Percentiles rank a stretch among this genome's conserved stretches.
Conservation (phyloP, 192 early-diverging fungal genomes). For the Backusella psychrophila region DNA sequence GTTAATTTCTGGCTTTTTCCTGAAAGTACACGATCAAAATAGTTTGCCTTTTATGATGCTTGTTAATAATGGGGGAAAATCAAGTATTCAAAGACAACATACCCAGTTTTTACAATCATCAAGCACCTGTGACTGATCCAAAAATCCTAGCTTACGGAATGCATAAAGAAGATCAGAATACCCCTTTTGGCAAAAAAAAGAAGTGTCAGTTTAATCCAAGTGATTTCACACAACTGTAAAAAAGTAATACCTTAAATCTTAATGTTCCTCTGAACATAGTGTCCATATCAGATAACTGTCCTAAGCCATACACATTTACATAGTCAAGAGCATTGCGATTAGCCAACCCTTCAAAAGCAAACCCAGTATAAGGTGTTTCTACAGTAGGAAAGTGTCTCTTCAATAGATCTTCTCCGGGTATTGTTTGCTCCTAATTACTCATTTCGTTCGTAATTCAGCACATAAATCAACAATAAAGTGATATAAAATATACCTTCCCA, state of each 20-base stretch:
- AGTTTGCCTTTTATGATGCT: constrained; percentile 28
- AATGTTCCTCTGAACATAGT: constrained; percentile 97
- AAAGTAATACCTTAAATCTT: constrained; percentile 62
- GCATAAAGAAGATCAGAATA: constrained; percentile 86
- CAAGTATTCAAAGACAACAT: neutral
- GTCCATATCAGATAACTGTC: constrained; percentile 63
- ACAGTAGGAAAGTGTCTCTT: constrained; percentile 69
- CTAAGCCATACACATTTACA: constrained; percentile 80
- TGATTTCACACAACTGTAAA: neutral
- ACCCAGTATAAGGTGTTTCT: constrained; percentile 75
- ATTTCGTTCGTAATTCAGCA: neutral
- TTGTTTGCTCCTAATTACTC: constrained; percentile 50
- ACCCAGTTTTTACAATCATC: constrained; percentile 42
- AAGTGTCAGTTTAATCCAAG: neutral
- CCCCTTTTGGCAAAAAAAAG: constrained; percentile 44
- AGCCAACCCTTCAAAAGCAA: constrained; percentile 90
- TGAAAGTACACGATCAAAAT: constrained; percentile 43
- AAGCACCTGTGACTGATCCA: constrained; percentile 50
- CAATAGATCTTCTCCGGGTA: constrained; percentile 70
- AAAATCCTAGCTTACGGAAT: constrained; percentile 75
- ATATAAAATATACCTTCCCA: constrained; percentile 48
- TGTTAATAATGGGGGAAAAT: neutral
- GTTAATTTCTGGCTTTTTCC: neutral
- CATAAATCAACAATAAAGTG: neutral
- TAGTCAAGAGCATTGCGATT: constrained; percentile 95